Evolutionary conservation across 2,329 filamentous ascomycete species (phyloP), one percentile per base, ranked within the genome.

Genomic region (Pseudogymnoascus destructans): DNA sequence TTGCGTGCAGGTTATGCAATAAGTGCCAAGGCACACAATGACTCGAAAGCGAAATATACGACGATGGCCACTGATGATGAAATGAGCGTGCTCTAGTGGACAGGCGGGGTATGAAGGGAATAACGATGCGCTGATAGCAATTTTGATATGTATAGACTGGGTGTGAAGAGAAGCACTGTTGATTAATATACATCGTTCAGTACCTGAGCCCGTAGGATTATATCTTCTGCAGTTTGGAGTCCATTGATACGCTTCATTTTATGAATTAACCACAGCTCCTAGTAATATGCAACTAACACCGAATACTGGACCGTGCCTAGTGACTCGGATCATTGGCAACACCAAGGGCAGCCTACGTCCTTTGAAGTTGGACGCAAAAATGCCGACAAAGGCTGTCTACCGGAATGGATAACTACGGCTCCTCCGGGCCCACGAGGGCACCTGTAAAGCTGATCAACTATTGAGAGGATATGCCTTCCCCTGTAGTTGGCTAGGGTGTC

Each of bases 1-100:
- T 52, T 52, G 46, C 25, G 15, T 52, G 46, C 46, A 52, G 46
- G 25, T 52, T 52, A 52, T 52, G 46, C 46, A 52, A 52, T 52
- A 52, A 52, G 46, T 52, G 46, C 46, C 10, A 52, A 52, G 25
- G 46, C 46, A 52, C 46, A 19, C 25, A 52, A 52, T 52, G 46
- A 52, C 46, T 52, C 25, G 46, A 52, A 52, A 32, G 25, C 46
- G 46, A 52, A 17, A 17, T 52, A 30, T 30, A 52, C 25, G 46
- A 52, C 46, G 46, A 30, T 30, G 46, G 46, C 25, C n/a, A 52
- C 25, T 30, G 46, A 52, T 52, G 46, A 52, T 52, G 46, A 52
- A 52, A 52, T 52, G 46, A 52, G 46, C 46, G 46, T 52, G 46
- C 15, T 52, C 46, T 52, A 17, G 46, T 52, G 25, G 25, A 25